These are phyloP conservation scores for Penicillium mononematosum DNA, from an alignment of 495 filamentous ascomycete genomes.

Conservation along the genomic window DNA sequence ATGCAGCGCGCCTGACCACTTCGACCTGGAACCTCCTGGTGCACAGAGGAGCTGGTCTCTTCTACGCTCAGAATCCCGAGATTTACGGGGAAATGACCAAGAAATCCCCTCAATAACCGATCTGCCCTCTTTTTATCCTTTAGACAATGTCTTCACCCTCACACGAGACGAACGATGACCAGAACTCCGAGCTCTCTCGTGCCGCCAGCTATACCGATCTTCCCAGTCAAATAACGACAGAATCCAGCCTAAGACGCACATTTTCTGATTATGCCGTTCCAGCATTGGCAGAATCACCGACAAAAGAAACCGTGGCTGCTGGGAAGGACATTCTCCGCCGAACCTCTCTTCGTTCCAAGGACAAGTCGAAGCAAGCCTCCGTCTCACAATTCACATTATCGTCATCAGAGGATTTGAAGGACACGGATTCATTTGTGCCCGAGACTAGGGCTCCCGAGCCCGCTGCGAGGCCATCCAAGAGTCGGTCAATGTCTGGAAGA, in stretches of 20 bases:
- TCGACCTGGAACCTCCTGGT: conserved; percentile 23
- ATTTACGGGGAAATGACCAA: conserved; percentile 32
- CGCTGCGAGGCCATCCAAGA: conserved; percentile 44
- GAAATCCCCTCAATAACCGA: conserved; percentile 15
- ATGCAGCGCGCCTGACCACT: conserved; percentile 31
- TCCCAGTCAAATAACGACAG: conserved; percentile 26
- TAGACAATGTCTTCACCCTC: conserved; percentile 40
- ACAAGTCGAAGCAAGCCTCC: conserved; percentile 30
- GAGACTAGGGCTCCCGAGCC: conserved; percentile 42
- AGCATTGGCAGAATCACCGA: conserved; percentile 34
- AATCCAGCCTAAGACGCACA: conserved; percentile 38
- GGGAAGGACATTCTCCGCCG: conserved; percentile 48
- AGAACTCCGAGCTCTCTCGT: conserved; percentile 30
- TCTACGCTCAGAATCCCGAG: conserved; percentile 20
- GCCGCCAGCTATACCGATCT: conserved; percentile 48
- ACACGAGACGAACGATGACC: conserved; percentile 30
- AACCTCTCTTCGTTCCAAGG: conserved; percentile 43
- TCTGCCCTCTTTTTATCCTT: conserved; percentile 3
- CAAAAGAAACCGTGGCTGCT: conserved; percentile 46
- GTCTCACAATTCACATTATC: conserved; percentile 40
- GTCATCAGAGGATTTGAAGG: conserved; percentile 39
- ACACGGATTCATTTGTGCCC: conserved; percentile 25
- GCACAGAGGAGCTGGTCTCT: conserved; percentile 47
- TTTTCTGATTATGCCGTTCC: conserved; percentile 46
- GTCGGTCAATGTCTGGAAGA: conserved; percentile 58